Percentiles rank a stretch among this genome's conserved stretches.
These are phyloP conservation scores for Komagataella ulmi DNA, from an alignment of 805 yeast species.

Conservation along the genomic window DNA sequence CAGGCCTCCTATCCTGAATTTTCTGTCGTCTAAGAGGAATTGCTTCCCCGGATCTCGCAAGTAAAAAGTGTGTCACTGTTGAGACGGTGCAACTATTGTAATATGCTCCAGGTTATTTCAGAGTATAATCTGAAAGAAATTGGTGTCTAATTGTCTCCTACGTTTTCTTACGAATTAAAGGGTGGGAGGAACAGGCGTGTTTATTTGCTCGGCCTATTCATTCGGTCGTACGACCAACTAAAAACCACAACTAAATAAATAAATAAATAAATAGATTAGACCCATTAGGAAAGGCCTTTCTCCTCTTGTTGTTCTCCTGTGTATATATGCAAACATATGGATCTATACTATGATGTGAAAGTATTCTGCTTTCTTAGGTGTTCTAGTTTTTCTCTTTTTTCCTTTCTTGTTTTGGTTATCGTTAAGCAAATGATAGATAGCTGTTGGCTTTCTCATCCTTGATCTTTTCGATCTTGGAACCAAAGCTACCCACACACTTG, in stretches of 20 bases:
- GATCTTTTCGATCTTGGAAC: slow-evolving; percentile 49
- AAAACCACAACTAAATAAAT: neutral
- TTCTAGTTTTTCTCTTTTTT: neutral
- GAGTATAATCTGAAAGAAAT: no score
- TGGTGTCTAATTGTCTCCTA: no score
- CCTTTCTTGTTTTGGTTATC: neutral
- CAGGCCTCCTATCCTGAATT: no score
- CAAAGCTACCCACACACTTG: slow-evolving; percentile 62
- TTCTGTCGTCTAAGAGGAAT: no score
- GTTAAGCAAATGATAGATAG: neutral
- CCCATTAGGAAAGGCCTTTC: neutral
- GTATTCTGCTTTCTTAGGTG: neutral
- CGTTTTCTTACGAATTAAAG: no score
- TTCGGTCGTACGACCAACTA: neutral
- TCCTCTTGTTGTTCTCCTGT: neutral
- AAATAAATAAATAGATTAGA: neutral
- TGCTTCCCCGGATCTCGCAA: no score
- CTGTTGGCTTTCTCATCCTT: neutral
- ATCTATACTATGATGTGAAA: neutral
- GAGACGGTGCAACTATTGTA: no score
- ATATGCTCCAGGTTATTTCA: no score
- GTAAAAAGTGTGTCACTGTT: no score
- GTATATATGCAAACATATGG: neutral
- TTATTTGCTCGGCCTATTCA: no score
- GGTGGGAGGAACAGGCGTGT: no score